phyloP scores from a whole-genome alignment of 495 filamentous ascomycete species.

The Lasiosphaeris hirsuta region DNA sequence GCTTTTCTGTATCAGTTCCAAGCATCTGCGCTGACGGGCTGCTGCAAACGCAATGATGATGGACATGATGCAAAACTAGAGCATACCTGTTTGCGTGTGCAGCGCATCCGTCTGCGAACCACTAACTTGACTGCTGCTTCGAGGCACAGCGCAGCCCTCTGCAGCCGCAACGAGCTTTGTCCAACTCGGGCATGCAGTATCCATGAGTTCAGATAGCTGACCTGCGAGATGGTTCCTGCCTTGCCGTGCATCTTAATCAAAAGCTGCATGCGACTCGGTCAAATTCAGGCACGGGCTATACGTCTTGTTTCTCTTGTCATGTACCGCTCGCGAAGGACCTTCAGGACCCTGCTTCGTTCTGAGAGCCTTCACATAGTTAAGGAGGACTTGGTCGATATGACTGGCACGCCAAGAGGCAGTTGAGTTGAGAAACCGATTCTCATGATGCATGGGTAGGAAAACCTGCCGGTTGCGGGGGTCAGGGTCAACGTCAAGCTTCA shows the following conservation, averaged over 20 bases:
- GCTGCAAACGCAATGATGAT: slow-evolving; percentile 3
- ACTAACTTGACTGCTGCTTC: slow-evolving; percentile 9
- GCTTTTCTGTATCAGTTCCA: too few relatives aligned
- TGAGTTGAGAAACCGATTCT: not conserved
- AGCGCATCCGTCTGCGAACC: slow-evolving; percentile 15
- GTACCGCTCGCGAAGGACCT: slow-evolving; percentile 10
- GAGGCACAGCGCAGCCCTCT: slow-evolving; percentile 10
- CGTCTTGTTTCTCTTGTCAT: not conserved
- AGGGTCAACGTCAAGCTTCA: too few relatives aligned
- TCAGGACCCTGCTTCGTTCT: slow-evolving; percentile 2
- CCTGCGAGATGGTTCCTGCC: slow-evolving; percentile 11
- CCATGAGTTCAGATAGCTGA: slow-evolving; percentile 1
- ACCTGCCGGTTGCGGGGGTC: too few relatives aligned
- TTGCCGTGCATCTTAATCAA: slow-evolving; percentile 11
- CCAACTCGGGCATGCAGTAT: slow-evolving; percentile 7
- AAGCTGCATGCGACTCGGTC: slow-evolving; percentile 13
- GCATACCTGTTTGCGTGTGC: not conserved
- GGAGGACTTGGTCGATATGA: not conserved
- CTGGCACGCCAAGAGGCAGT: not conserved
- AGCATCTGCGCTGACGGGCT: not conserved
- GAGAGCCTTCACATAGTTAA: not conserved
- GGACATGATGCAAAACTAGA: slow-evolving; percentile 5
- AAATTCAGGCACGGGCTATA: slow-evolving; percentile 18
- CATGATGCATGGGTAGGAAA: too few relatives aligned
- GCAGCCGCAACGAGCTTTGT: slow-evolving; percentile 3